Evolutionary conservation across 306 rosid species (phyloP), one percentile per base, ranked within the genome.

Genomic region (Erythrophleum fordii): DNA sequence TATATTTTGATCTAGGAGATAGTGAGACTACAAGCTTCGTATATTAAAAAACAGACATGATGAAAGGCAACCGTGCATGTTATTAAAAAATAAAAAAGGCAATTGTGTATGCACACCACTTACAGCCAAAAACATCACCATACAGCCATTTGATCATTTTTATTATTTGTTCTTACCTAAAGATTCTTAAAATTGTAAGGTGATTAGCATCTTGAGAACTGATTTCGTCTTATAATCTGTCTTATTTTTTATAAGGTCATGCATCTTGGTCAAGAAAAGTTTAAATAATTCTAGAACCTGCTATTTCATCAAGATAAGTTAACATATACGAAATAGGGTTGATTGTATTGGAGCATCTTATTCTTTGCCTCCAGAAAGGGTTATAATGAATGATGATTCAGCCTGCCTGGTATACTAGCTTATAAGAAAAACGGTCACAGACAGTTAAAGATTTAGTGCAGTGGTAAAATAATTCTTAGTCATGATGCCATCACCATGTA

Each of bases 251-350:
- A 64, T 64, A 25, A 68, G 45, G 45, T 13, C 55, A 49, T 22
- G 48, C 53, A 73, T 75, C 42, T 44, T 31, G 51, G 46, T 34
- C 44, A 44, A 58, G 14, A 56, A 56, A 56, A 56, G 64, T 45
- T 20, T 23, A 69, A 45, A 55, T 11, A 18, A 55, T n/a, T 29
- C 20, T 60, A 80, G 45, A 80, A 23, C 13, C 55, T 68, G 13
- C 2, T 16, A 56, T 67, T 41, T 28, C 39, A 56, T 16, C 26
- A 16, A 42, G 41, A 18, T n/a, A n/a, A 49, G 39, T 28, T 62
- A 64, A 45, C 25, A 44, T 45, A 44, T 76, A 77, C 71, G 37
- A 72, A 35, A 67, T 23, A 56, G 49, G 72, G 29, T 9, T 56
- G 23, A 3, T 16, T 29, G 45, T 59, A 49, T 61, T 14, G 41